phyloP scores from a whole-genome alignment of 129 eudicot genomes.

The Ambrosia artemisiifolia region DNA sequence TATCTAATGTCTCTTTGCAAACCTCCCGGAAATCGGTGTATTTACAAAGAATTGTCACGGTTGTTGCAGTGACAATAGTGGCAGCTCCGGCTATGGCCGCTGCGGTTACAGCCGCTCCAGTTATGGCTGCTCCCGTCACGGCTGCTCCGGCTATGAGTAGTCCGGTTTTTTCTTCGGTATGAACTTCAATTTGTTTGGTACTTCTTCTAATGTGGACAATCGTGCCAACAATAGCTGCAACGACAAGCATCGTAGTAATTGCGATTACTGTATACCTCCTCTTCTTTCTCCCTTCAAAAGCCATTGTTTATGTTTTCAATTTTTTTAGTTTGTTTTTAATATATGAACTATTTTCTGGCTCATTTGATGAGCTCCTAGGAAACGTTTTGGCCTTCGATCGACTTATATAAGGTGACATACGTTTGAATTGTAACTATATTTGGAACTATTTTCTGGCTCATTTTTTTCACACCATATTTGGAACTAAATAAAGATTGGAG shows the following conservation, averaged over 20 bases:
- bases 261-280: slow-evolving; percentile 39
- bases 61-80: slow-evolving; percentile 15
- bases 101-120: not conserved
- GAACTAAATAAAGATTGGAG: not conserved
- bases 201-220: slow-evolving; percentile 23
- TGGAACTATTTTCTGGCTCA: not conserved
- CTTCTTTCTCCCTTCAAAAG: slow-evolving; percentile 19
- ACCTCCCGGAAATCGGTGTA: slow-evolving; percentile 41
- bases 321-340: not conserved
- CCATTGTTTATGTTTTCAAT: not conserved
- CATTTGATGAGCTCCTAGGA: slow-evolving; percentile 25
- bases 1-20: slow-evolving; percentile 35
- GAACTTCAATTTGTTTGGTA: not conserved
- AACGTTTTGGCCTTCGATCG: not conserved
- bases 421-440: not conserved
- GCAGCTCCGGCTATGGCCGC: not conserved
- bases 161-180: slow-evolving; percentile 8
- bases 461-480: not conserved
- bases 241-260: slow-evolving; percentile 50
- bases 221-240: slow-evolving; percentile 51
- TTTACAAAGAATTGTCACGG: slow-evolving; percentile 39
- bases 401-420: slow-evolving; percentile 16
- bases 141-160: not conserved
- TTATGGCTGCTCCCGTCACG: slow-evolving; percentile 25
- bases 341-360: slow-evolving; percentile 2